A percentile compares a stretch with the other conserved stretches of the same genome.
phyloP scores from a whole-genome alignment of 352 stramenopile species.

The Aphanomyces astaci region DNA sequence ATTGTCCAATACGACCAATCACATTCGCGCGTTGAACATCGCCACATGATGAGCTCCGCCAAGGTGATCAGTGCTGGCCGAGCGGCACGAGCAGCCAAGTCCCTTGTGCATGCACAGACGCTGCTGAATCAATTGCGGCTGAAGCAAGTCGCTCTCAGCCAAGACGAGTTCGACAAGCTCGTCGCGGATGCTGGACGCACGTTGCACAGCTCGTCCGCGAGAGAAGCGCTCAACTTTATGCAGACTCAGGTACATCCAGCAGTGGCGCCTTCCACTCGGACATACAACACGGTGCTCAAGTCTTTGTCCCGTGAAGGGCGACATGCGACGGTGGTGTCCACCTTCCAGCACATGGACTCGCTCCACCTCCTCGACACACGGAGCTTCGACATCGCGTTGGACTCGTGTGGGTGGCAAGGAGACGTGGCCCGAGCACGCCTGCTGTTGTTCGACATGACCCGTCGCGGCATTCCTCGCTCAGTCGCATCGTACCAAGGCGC shows the following conservation, averaged over 20 bases:
- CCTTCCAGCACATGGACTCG: not conserved
- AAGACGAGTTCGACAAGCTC: slow-evolving; percentile 14
- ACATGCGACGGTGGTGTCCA: not conserved
- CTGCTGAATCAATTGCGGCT: slow-evolving; percentile 3
- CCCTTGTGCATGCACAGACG: not conserved
- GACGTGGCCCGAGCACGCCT: not conserved
- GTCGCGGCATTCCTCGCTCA: not conserved
- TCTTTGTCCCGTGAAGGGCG: not conserved
- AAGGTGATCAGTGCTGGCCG: not conserved
- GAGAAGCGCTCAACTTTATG: slow-evolving; percentile 6
- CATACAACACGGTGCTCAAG: slow-evolving; percentile 1
- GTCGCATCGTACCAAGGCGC: not conserved
- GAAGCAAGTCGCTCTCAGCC: not conserved
- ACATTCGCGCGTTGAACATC: not conserved
- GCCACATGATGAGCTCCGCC: not conserved
- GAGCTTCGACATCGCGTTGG: not conserved
- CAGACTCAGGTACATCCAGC: not conserved
- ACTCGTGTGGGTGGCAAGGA: slow-evolving; percentile 2
- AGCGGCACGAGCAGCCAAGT: not conserved
- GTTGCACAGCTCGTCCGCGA: not conserved
- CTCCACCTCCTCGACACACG: not conserved
- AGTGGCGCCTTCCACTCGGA: not conserved
- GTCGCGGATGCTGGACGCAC: not conserved
- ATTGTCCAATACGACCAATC: not conserved
- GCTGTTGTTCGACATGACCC: not conserved